Base-by-base conservation (phyloP, 371 early-diverging fungal species). In the Conidiobolus coronatus region DNA sequence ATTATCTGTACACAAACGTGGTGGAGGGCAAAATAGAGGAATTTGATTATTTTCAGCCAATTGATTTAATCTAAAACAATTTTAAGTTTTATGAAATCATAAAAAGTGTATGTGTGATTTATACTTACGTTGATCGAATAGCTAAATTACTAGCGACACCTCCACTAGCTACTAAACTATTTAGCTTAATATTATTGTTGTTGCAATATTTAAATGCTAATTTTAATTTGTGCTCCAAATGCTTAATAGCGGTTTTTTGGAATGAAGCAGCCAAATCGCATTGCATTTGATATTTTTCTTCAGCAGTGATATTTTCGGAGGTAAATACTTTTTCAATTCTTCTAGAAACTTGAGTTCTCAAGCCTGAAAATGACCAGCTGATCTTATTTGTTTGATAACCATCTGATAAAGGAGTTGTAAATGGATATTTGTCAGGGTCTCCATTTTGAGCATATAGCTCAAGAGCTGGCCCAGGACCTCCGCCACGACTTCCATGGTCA, bases 1-100 rank as follows among this genome's bases (percentile, higher is more conserved):
- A 53, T 86, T 86, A 58, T 86, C 86, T 0, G 86, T 77, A 56
- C 86, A 86, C 35, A 81, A 56, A 18, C 70, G 61, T 2, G 79
- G 77, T 14, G 81, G 80, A 23, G 86, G 86, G 38, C 76, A 78
- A 34, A 74, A 65, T 14, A 80, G 60, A 38, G 62, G 69, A 9
- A 81, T 41, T 19, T 59, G 51, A 41, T 68, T 60, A 18, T 52
- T 48, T 20, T 18, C 22, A 0, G 71, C 73, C 18, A 71, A 50
- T 23, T 46, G 44, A 45, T 59, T 59, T 23, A 74, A 51, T 39
- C 64, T 62, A 43, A 14, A 35, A 43, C 35, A 24, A 13, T 12
- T 18, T 23, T 15, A n/a, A 22, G 18, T 42, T 29, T 45, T 14
- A 35, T 21, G 40, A 43, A 12, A 22, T 40, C 34, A 36, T 12